These are phyloP conservation scores for Moricandia moricandioides DNA, from an alignment of 345 rosid species.

Conservation along the genomic window DNA sequence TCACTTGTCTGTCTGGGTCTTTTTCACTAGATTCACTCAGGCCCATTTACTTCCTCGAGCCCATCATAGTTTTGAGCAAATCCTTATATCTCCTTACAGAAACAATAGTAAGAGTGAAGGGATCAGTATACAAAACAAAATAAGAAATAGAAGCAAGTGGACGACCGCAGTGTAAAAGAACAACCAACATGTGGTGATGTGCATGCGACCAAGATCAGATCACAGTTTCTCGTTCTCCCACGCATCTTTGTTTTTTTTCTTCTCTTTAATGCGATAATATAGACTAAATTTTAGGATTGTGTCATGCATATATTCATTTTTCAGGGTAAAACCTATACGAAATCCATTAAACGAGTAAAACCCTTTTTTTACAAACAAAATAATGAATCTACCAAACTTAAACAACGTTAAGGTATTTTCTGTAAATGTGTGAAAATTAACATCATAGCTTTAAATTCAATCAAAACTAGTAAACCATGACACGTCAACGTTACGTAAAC, in stretches of 20 bases:
- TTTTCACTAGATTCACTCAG: background rate
- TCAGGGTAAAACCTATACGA: background rate
- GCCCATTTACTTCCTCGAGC: constrained; percentile 22
- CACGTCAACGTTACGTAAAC: no score
- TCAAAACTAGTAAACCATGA: no score
- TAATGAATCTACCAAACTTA: no score
- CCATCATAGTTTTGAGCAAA: background rate
- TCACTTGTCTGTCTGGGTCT: background rate
- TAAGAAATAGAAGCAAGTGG: constrained; percentile 11
- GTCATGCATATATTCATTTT: background rate
- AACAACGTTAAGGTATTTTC: no score
- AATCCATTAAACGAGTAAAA: no score
- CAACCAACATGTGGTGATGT: constrained; percentile 26
- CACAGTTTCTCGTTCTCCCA: constrained; percentile 19
- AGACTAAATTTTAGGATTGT: background rate
- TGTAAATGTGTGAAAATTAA: no score
- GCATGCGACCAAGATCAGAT: constrained; percentile 17
- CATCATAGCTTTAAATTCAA: background rate
- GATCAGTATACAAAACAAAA: background rate
- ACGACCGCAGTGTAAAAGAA: constrained; percentile 5
- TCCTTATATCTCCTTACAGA: no score
- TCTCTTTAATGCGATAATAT: background rate
- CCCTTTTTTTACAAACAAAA: background rate
- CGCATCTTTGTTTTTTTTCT: background rate
- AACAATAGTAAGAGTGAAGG: background rate